Evolutionary conservation across 768 basidiomycete genomes (phyloP), one percentile per base, ranked within the genome.

Genomic region (Collybia sordida): DNA sequence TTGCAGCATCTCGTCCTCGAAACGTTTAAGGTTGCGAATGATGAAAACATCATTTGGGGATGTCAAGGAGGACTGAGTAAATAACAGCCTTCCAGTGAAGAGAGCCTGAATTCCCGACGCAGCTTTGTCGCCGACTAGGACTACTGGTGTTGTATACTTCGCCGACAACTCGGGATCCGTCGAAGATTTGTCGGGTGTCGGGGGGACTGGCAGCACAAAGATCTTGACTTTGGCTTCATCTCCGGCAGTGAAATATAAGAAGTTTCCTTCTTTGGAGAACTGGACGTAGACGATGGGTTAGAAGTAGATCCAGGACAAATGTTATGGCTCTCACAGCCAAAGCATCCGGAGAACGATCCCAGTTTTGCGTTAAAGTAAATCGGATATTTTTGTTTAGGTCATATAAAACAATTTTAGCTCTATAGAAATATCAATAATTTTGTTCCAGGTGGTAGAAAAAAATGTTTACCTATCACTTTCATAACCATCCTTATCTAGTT

Each of bases 401-500:
- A 59, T 86, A 90, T 7, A 93, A 78, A 37, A 93, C 82, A 41
- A 94, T 77, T 63, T 90, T 88, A 6, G 81, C 79, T 53, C 90
- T 90, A 54, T 0, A 17, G 36, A 25, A 17, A 12, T 14, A 18
- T 49, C 14, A 45, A n/a, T 40, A 47, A 11, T 12, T 18, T 21
- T 4, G 28, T 24, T n/a, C 15, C 11, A 35, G 15, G 22, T 22
- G 6, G 35, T n/a, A 34, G 38, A 12, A 12, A 6, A 39, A 24
- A 23, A 46, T 6, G 48, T 63, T 37, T 51, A 83, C 85, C 88
- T 81, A 68, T 96, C 95, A 45, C 87, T 78, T 67, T 98, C 95
- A 57, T 94, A 88, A 1, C 95, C 94, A 58, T 98, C 93, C 61
- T 88, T 65, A 45, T 86, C 83, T 53, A 94, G 79, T 65, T 98